Conservation (phyloP, 352 stramenopile genomes). For the Sclerospora graminicola region DNA sequence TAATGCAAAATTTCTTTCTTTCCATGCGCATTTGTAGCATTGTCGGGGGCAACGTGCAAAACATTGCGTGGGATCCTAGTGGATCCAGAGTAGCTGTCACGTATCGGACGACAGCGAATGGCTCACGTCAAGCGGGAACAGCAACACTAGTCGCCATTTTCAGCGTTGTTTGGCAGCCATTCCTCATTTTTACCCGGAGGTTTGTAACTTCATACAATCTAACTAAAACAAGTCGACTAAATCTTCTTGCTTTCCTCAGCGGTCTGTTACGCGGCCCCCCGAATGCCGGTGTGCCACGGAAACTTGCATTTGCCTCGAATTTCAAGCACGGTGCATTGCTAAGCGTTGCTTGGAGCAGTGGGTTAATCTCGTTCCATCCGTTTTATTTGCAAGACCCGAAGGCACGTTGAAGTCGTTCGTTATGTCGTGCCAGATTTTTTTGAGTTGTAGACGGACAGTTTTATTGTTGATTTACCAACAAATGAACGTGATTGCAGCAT, state of each 20-base stretch:
- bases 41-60: constrained; percentile 48
- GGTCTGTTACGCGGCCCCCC: constrained; percentile 49
- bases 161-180: constrained; percentile 53
- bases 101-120: constrained; percentile 22
- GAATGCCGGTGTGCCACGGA: constrained; percentile 43
- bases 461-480: background rate
- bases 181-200: constrained; percentile 67
- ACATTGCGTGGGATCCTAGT: constrained; percentile 62
- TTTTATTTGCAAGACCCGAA: constrained; percentile 62
- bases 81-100: constrained; percentile 55
- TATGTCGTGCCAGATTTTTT: background rate
- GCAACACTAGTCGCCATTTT: constrained; percentile 61
- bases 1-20: background rate
- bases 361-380: constrained; percentile 65
- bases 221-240: background rate
- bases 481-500: background rate
- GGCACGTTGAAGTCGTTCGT: constrained; percentile 7
- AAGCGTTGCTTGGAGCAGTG: constrained; percentile 68
- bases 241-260: constrained; percentile 10
- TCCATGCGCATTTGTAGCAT: constrained; percentile 16
- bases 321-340: constrained; percentile 62
- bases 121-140: constrained; percentile 19
- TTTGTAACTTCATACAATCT: constrained; percentile 6
- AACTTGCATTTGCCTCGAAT: constrained; percentile 50
- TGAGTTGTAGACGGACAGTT: background rate